Base-by-base conservation (phyloP, 345 rosid species). In the Salix udensis region DNA sequence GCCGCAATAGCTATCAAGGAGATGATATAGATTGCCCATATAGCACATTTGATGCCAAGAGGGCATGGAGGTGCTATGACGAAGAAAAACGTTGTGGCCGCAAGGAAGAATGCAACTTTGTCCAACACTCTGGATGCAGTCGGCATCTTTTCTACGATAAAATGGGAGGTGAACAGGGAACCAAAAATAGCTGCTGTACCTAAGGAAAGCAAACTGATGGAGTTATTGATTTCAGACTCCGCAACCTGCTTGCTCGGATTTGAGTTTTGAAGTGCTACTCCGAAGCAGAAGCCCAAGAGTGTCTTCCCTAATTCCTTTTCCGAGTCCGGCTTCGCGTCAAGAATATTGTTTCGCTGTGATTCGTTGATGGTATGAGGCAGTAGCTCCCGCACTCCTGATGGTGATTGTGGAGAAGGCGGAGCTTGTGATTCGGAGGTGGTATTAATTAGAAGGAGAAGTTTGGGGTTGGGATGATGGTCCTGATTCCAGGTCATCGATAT, bases 211-310 rank as follows among this genome's bases (percentile, higher is more conserved):
- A 44, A 44, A 1, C 0, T 11, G 16, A 44, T 3, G 16, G 50
- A 0, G 5, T 2, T 0, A 0, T 4, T 4, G 50, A 0, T 0
- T 44, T 3, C 50, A 44, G 16, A 44, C 13, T 44, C 50, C 3
- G 16, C 50, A 13, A 0, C 50, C 16, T 5, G n/a, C 6, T 0
- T 0, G 55, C 6, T 1, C 4, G 2, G 48, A 44, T 0, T 44
- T 1, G 50, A 0, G 50, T 13, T 13, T 13, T 44, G 5, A 44
- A 13, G 0, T 2, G 50, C 50, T 44, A 16, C 16, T 44, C 4
- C 3, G 16, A 44, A 44, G 50, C 16, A 44, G 0, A 44, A 44
- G 13, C 0, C 0, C 16, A 44, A 11, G 50, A 44, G 50, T 44
- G 50, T 44, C 50, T 44, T 44, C 50, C 0, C 2, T 3, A 44